phyloP scores from a whole-genome alignment of 768 basidiomycete species.

The Leccinum imitatum region DNA sequence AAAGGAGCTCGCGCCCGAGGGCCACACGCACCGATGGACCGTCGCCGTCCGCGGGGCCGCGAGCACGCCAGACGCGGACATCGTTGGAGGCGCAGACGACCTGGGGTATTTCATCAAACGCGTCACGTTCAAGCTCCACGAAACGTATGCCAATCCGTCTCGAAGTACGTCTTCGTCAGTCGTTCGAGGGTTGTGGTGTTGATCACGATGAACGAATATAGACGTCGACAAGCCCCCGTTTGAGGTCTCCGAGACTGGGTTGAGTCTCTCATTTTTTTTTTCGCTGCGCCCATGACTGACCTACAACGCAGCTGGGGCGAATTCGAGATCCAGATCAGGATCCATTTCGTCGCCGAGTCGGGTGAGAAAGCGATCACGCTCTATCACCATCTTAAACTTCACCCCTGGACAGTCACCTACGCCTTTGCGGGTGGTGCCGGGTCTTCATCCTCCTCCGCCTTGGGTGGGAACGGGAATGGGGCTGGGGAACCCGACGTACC shows the following conservation, averaged over 20 bases:
- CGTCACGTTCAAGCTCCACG: conserved; percentile 96
- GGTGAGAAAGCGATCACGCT: conserved; percentile 87
- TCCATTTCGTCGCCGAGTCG: conserved; percentile 86
- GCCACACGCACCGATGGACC: conserved; percentile 96
- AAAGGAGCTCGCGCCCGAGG: conserved; percentile 53
- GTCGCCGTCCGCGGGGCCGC: conserved; percentile 91
- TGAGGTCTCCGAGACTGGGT: conserved; percentile 95
- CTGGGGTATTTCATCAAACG: conserved; percentile 90
- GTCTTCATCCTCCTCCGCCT: background rate
- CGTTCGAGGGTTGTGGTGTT: background rate
- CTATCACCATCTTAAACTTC: conserved; percentile 94
- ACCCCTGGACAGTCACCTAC: conserved; percentile 69
- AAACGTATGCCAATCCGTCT: conserved; percentile 89
- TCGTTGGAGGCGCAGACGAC: conserved; percentile 90
- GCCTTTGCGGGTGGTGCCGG: conserved; percentile 11
- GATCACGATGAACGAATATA: conserved; percentile 29
- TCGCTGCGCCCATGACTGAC: background rate
- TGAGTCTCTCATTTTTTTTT: conserved; percentile 15
- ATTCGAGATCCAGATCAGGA: conserved; percentile 92
- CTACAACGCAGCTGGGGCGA: conserved; percentile 80
- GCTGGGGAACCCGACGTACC: conserved; percentile 60
- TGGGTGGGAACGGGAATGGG: background rate
- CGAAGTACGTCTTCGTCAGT: conserved; percentile 59
- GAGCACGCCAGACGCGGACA: conserved; percentile 65
- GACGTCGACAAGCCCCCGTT: conserved; percentile 93